Base-by-base conservation (phyloP, 306 rosid species). In the Quercus dentata region DNA sequence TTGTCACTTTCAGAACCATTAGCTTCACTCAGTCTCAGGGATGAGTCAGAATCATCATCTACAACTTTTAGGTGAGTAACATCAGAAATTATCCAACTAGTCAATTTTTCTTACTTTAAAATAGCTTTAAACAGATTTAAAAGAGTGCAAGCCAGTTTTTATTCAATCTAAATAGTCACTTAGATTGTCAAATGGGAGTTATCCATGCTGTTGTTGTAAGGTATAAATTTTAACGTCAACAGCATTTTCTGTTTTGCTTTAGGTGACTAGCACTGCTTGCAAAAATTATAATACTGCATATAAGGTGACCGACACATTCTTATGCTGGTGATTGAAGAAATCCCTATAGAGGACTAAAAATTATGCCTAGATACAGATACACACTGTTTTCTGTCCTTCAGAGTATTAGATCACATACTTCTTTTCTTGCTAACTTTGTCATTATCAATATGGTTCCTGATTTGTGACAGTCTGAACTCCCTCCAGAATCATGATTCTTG, bases 31-130 rank as follows among this genome's bases (percentile, higher is more conserved):
- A 69, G 70, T 30, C 44, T 86, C 30, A 35, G 73, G 17, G 77
- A 49, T 27, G 41, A 59, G 6, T 12, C 61, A 9, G 65, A 73
- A 59, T 35, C 82, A 25, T 64, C 81, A 41, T 52, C 67, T 41
- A 14, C 76, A 25, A 20, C 71, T 30, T 14, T 49, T 30, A 3
- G 78, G 86, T 83, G 83, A 75, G 83, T 63, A 13, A 31, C 73
- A 30, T 9, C 33, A 61, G 44, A 20, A 28, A 64, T 30, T 64
- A 28, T 5, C 18, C 7, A 64, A 5, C 5, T 28, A 5, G 70
- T 64, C 20, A 64, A 28, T 64, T 64, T 64, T 3, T 28, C 21
- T 64, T 17, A 4, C 30, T 59, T 59, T 23, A 11, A 11, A 23
- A 59, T 23, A 61, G 28, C 67, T 61, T 61, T 4, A 0, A 23